These are phyloP conservation scores for Arthroderma uncinatum DNA, from an alignment of 2,329 filamentous ascomycete species.

Conservation along the genomic window DNA sequence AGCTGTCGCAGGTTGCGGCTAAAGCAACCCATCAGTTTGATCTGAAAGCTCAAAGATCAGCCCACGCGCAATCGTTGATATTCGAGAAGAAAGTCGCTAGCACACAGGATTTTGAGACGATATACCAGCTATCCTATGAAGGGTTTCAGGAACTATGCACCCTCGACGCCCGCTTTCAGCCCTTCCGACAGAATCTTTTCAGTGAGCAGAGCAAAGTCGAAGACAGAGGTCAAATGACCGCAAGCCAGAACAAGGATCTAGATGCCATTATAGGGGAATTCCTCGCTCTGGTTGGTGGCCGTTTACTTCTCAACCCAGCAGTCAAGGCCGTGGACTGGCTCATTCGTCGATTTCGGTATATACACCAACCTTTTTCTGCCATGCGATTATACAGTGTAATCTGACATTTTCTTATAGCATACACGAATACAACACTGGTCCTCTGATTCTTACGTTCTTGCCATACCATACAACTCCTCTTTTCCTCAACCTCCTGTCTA, in stretches of 20 bases:
- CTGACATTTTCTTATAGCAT: constrained; percentile 44
- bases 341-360: constrained; percentile 74
- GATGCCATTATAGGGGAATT: constrained; percentile 71
- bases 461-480: constrained; percentile 81
- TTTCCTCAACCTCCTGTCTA: constrained; percentile 76
- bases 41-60: constrained; percentile 80
- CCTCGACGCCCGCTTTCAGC: constrained; percentile 66
- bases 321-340: constrained; percentile 94
- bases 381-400: background rate
- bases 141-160: constrained; percentile 86
- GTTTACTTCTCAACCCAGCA: constrained; percentile 71
- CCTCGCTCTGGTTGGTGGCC: constrained; percentile 63
- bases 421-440: constrained; percentile 78
- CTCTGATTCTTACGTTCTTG: constrained; percentile 72
- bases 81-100: constrained; percentile 79
- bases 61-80: constrained; percentile 88
- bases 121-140: constrained; percentile 77
- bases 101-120: constrained; percentile 77
- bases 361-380: background rate
- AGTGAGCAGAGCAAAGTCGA: constrained; percentile 85
- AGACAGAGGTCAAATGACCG: constrained; percentile 75
- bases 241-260: constrained; percentile 68
- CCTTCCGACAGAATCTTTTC: constrained; percentile 71
- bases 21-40: constrained; percentile 85
- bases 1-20: constrained; percentile 83